Conservation (phyloP, 2,329 filamentous ascomycete species). For the Shiraia sp. region DNA sequence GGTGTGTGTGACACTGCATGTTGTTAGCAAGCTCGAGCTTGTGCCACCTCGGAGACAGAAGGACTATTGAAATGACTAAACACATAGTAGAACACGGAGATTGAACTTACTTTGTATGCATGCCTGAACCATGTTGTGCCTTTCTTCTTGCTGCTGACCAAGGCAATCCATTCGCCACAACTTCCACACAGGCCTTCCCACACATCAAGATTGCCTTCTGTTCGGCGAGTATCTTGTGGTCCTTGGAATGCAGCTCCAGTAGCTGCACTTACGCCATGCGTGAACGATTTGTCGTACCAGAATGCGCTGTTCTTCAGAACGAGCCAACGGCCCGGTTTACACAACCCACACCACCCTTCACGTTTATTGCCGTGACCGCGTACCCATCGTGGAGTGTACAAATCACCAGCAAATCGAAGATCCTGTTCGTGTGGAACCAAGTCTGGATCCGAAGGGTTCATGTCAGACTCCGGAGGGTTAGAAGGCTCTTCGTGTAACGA, state of each 20-base stretch:
- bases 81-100: constrained; percentile 8
- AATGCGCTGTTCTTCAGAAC: constrained; percentile 89
- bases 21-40: constrained; percentile 28
- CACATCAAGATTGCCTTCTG: constrained; percentile 79
- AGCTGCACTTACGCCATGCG: constrained; percentile 81
- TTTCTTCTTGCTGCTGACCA: constrained; percentile 87
- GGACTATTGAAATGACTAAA: constrained; percentile 5
- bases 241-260: constrained; percentile 79
- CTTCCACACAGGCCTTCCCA: constrained; percentile 80
- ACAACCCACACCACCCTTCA: constrained; percentile 88
- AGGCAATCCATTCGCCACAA: constrained; percentile 78
- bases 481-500: constrained; percentile 74
- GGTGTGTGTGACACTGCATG: constrained; percentile 47
- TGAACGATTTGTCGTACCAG: constrained; percentile 93
- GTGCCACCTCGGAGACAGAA: constrained; percentile 10
- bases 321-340: constrained; percentile 83
- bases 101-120: constrained; percentile 73
- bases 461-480: constrained; percentile 76
- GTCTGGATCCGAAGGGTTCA: constrained; percentile 77
- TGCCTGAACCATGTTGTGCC: constrained; percentile 92
- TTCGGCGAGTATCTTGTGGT: constrained; percentile 73
- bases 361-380: constrained; percentile 85
- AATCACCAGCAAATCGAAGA: constrained; percentile 75
- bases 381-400: constrained; percentile 84
- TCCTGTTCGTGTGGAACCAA: constrained; percentile 75